Conservation (phyloP, 805 yeast genomes). For the Maudiozyma saulgeensis region DNA sequence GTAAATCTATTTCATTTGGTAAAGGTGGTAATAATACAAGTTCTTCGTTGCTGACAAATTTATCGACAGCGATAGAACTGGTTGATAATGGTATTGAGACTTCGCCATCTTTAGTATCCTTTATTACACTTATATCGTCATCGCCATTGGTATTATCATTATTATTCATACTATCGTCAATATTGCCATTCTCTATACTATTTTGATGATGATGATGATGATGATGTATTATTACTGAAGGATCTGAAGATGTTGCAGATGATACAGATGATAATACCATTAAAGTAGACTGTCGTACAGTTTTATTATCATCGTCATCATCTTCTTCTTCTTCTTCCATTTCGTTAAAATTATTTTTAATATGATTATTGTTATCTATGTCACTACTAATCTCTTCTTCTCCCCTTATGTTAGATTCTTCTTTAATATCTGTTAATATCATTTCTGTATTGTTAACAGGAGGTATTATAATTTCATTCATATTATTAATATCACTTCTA, state of each 20-base stretch:
- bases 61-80: background rate
- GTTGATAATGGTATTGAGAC: background rate
- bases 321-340: too few species aligned
- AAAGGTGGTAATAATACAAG: conserved; percentile 5
- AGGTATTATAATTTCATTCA: background rate
- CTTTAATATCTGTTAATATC: background rate
- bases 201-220: background rate
- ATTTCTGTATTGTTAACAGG: background rate
- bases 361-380: background rate
- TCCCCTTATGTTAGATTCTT: background rate
- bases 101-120: background rate
- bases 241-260: background rate
- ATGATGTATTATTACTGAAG: background rate
- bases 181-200: background rate
- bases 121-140: background rate
- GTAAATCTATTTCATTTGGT: conserved; percentile 2
- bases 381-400: background rate
- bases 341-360: too few species aligned
- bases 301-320: background rate
- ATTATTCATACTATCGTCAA: background rate
- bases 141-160: background rate
- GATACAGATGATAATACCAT: background rate
- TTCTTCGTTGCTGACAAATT: conserved; percentile 2
- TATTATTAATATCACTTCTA: background rate
- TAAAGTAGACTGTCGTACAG: background rate